Conservation (phyloP, 169 alveolate species). For the Miamiensis avidus region DNA sequence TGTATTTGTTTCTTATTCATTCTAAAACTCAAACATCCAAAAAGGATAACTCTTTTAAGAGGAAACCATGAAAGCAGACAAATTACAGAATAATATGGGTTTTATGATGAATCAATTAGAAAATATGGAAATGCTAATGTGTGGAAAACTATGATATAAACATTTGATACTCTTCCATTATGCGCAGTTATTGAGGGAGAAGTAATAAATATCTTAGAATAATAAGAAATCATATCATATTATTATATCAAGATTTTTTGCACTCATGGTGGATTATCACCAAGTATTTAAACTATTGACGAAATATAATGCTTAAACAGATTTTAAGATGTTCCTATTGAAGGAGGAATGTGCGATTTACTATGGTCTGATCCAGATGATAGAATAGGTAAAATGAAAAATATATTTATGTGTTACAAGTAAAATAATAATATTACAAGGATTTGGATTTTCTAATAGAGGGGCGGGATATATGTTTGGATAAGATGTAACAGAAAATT, state of each 20-base stretch:
- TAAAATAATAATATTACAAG: conserved; percentile 49
- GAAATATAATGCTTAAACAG: conserved; percentile 87
- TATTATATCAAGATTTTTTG: conserved; percentile 88
- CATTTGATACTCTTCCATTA: conserved; percentile 95
- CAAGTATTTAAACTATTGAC: conserved; percentile 92
- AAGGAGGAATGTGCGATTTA: conserved; percentile 98
- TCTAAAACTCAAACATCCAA: conserved; percentile 76
- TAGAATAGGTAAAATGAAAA: conserved; percentile 79
- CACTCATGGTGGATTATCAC: conserved; percentile 98
- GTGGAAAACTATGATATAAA: conserved; percentile 96
- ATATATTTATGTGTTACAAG: conserved; percentile 18
- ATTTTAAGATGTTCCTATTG: conserved; percentile 96
- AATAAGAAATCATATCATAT: neutral
- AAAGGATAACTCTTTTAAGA: conserved; percentile 90
- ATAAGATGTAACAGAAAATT: conserved; percentile 89
- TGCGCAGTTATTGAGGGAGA: conserved; percentile 93
- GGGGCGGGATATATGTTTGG: conserved; percentile 99
- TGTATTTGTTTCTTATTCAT: conserved; percentile 91
- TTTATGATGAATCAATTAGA: conserved; percentile 97
- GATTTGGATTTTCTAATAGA: conserved; percentile 96
- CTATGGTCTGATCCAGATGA: conserved; percentile 99
- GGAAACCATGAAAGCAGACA: conserved; percentile 98
- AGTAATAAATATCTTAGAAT: neutral
- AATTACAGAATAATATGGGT: conserved; percentile 96
- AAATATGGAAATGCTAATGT: conserved; percentile 95